Evolutionary conservation across 2,329 filamentous ascomycete species (phyloP).

Genomic region (Trichophyton mentagrophytes): DNA sequence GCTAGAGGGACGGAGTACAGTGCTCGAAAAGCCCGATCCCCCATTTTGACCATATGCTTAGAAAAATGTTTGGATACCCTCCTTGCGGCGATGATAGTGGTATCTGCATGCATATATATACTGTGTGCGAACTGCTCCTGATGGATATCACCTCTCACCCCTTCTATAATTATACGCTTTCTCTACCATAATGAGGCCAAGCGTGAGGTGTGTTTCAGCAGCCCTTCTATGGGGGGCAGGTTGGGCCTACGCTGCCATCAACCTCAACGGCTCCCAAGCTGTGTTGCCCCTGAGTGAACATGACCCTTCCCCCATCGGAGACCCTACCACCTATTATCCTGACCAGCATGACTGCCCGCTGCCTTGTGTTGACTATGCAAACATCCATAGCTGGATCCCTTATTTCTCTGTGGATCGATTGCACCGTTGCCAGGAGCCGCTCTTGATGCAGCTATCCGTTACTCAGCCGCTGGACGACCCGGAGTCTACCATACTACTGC

Average conservation of each 20-base stretch:
- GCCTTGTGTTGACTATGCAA: not conserved
- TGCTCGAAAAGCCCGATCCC: not conserved
- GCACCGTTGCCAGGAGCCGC: slow-evolving; percentile 3
- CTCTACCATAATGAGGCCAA: not conserved
- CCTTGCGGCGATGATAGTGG: not conserved
- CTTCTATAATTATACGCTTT: not conserved
- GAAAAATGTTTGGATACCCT: not conserved
- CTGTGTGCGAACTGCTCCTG: not conserved
- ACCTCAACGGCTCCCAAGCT: not conserved
- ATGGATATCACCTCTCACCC: not conserved
- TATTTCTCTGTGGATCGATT: slow-evolving; percentile 5
- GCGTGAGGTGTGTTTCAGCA: not conserved
- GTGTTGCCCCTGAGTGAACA: not conserved
- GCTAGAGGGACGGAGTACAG: not conserved
- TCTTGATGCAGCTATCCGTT: slow-evolving; percentile 4
- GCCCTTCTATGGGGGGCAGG: not conserved
- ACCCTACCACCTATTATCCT: not conserved
- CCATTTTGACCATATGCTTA: not conserved
- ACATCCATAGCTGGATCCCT: slow-evolving; percentile 1
- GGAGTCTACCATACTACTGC: not conserved
- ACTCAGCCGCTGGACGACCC: not conserved
- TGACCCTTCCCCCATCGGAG: not conserved
- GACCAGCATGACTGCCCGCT: not conserved
- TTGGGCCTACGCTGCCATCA: not conserved
- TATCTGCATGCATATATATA: not conserved